Conservation (phyloP, 371 early-diverging fungal species). For the Mortierella sp. region DNA sequence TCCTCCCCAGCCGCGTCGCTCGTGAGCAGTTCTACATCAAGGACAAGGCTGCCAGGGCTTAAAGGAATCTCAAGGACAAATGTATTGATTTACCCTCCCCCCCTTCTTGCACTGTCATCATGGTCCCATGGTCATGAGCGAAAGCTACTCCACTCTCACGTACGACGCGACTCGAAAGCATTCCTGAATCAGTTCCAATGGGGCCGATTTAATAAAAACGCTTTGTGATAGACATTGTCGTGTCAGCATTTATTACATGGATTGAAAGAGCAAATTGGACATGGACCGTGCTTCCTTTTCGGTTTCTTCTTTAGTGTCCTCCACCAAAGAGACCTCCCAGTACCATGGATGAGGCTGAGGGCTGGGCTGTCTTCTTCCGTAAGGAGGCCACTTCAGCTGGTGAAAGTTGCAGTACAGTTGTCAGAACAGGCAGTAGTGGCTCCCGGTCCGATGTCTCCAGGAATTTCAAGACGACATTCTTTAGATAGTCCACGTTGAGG, state of each 20-base stretch:
- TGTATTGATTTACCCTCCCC: too few species aligned
- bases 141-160: too few species aligned
- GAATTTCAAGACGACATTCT: slow-evolving; percentile 72
- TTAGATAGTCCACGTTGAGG: slow-evolving; percentile 70
- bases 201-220: too few species aligned
- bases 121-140: too few species aligned
- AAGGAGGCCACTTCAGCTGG: slow-evolving; percentile 46
- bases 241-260: too few species aligned
- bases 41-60: slow-evolving; percentile 23
- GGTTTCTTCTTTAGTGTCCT: neutral
- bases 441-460: slow-evolving; percentile 66
- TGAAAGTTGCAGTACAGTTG: slow-evolving; percentile 49
- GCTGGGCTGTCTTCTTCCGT: slow-evolving; percentile 33
- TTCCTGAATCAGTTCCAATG: too few species aligned
- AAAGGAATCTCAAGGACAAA: slow-evolving; percentile 7
- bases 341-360: slow-evolving; percentile 33
- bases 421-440: slow-evolving; percentile 45
- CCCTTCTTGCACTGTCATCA: too few species aligned
- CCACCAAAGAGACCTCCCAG: slow-evolving; percentile 47
- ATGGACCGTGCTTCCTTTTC: too few species aligned
- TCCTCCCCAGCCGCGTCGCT: slow-evolving; percentile 10
- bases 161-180: too few species aligned
- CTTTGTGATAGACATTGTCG: too few species aligned
- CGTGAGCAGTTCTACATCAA: slow-evolving; percentile 28
- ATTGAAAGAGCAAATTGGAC: too few species aligned